These are phyloP conservation scores for Fusarium caatingaense DNA, from an alignment of 2,329 filamentous ascomycete genomes.

Conservation along the genomic window DNA sequence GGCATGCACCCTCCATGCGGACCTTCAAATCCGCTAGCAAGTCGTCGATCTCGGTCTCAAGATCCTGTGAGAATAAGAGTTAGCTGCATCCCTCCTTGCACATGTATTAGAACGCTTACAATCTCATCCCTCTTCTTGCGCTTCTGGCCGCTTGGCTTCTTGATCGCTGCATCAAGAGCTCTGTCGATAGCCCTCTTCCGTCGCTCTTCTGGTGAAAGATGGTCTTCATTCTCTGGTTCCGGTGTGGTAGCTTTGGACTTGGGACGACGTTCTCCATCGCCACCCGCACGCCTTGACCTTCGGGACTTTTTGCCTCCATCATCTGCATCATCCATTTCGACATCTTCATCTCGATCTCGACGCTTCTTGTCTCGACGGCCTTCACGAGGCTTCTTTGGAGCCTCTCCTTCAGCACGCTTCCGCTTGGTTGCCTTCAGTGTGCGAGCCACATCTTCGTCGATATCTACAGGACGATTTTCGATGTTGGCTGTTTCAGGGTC, in stretches of 20 bases:
- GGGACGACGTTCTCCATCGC: conserved; percentile 60
- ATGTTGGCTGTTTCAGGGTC: conserved; percentile 72
- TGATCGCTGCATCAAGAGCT: conserved; percentile 88
- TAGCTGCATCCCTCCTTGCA: conserved; percentile 20
- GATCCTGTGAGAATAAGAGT: conserved; percentile 67
- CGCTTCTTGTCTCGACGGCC: conserved; percentile 76
- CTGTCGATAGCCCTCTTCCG: conserved; percentile 85
- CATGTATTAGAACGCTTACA: conserved; percentile 61
- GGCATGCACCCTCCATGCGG: conserved; percentile 90
- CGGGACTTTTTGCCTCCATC: conserved; percentile 58
- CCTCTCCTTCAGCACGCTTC: conserved; percentile 72
- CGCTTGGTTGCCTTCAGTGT: conserved; percentile 73
- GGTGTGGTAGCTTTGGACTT: conserved; percentile 58
- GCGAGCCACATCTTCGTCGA: conserved; percentile 73
- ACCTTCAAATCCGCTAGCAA: conserved; percentile 89
- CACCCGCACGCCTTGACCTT: conserved; percentile 60
- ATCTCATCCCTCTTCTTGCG: conserved; percentile 88
- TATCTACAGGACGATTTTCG: conserved; percentile 72
- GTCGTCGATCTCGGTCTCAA: conserved; percentile 90
- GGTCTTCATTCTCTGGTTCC: conserved; percentile 78
- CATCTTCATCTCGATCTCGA: conserved; percentile 62
- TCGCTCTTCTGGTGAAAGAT: conserved; percentile 85
- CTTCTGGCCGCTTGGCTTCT: conserved; percentile 75
- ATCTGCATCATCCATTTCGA: conserved; percentile 59
- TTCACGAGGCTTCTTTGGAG: conserved; percentile 78